Evolutionary conservation across 225 moss, liverwort and hornwort genomes (phyloP).

Genomic region (Ulota crispa): DNA sequence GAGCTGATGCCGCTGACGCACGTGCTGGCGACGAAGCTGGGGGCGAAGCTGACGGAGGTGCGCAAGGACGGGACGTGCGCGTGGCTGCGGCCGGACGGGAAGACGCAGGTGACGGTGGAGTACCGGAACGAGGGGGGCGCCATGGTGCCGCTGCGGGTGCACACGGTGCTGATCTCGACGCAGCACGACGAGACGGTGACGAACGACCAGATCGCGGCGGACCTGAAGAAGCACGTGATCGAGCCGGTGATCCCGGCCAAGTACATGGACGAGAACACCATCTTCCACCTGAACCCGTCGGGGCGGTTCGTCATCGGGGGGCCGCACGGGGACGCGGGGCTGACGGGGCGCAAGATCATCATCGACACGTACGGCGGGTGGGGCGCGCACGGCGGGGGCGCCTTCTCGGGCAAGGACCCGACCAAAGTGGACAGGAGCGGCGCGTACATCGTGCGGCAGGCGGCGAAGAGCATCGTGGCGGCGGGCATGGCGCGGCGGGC

Average conservation of each 20-base stretch:
- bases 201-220: slow-evolving; percentile 85
- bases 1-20: slow-evolving; percentile 85
- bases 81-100: slow-evolving; percentile 87
- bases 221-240: slow-evolving; percentile 81
- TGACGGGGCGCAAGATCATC: slow-evolving; percentile 84
- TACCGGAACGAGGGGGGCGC: slow-evolving; percentile 77
- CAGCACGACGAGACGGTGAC: slow-evolving; percentile 95
- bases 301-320: slow-evolving; percentile 87
- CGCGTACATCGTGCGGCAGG: slow-evolving; percentile 87
- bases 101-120: slow-evolving; percentile 92
- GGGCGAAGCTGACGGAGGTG: slow-evolving; percentile 73
- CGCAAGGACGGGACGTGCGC: slow-evolving; percentile 78
- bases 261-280: slow-evolving; percentile 90
- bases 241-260: slow-evolving; percentile 81
- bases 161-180: slow-evolving; percentile 83
- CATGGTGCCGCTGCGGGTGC: slow-evolving; percentile 78
- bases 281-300: slow-evolving; percentile 84
- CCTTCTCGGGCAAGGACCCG: slow-evolving; percentile 83
- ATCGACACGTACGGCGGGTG: slow-evolving; percentile 91
- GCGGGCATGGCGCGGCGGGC: slow-evolving; percentile 75
- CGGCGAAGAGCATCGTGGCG: slow-evolving; percentile 82
- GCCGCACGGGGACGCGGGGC: slow-evolving; percentile 81
- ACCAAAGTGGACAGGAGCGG: slow-evolving; percentile 89
- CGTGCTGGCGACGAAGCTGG: slow-evolving; percentile 83
- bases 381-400: slow-evolving; percentile 84